These are phyloP conservation scores for Colletotrichum liriopes DNA, from an alignment of 2,329 filamentous ascomycete genomes.

Conservation along the genomic window DNA sequence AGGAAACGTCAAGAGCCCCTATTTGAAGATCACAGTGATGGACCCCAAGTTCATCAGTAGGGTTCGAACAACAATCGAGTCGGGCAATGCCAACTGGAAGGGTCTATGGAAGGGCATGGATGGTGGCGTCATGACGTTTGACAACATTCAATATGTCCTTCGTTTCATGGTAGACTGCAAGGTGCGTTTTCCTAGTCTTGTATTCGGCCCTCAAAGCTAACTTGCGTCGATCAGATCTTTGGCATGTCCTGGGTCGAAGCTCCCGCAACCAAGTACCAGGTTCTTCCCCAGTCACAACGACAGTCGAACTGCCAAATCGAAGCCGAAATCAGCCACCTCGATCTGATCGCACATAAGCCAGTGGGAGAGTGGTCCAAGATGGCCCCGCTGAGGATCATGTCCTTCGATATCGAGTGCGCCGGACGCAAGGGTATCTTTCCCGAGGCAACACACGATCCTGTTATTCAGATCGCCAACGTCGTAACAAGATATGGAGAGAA, in stretches of 20 bases:
- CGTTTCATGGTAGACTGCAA: slow-evolving; percentile 99
- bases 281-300: slow-evolving; percentile 76
- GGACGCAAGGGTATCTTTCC: slow-evolving; percentile 98
- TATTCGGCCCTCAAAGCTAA: slow-evolving; percentile 17
- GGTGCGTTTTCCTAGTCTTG: slow-evolving; percentile 60
- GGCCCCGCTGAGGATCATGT: slow-evolving; percentile 92
- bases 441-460: slow-evolving; percentile 90
- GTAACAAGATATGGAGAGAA: slow-evolving; percentile 95
- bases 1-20: slow-evolving; percentile 92
- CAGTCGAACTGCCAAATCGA: slow-evolving; percentile 98
- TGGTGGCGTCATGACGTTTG: slow-evolving; percentile 88
- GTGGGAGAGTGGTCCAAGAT: slow-evolving; percentile 98
- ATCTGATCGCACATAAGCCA: slow-evolving; percentile 89
- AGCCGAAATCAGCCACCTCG: slow-evolving; percentile 84
- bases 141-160: slow-evolving; percentile 95
- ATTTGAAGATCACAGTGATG: slow-evolving; percentile 92
- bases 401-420: slow-evolving; percentile 99
- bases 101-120: slow-evolving; percentile 83
- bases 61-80: slow-evolving; percentile 83
- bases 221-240: slow-evolving; percentile 70
- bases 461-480: slow-evolving; percentile 98
- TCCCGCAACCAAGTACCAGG: slow-evolving; percentile 79
- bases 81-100: slow-evolving; percentile 87
- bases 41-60: slow-evolving; percentile 88
- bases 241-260: slow-evolving; percentile 99